Evolutionary conservation across 1,284 basidiomycete genomes (phyloP).

Genomic region (Malassezia yamatoensis): DNA sequence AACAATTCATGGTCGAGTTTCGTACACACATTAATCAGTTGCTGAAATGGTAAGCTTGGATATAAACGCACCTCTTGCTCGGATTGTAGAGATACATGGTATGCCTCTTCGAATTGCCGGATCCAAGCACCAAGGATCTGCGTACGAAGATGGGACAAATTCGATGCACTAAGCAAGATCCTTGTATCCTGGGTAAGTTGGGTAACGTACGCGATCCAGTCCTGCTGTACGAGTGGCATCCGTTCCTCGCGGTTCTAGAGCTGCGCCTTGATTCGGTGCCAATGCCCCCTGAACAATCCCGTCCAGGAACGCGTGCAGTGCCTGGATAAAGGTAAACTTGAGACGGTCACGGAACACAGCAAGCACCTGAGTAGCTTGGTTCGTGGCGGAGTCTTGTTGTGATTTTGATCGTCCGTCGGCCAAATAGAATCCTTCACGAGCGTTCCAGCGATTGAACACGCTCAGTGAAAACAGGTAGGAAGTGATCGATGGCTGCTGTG

Average conservation of each 20-base stretch:
- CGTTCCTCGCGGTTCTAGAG: slow-evolving; percentile 20
- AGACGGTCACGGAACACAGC: slow-evolving; percentile 55
- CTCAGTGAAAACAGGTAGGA: slow-evolving; percentile 63
- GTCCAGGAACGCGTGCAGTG: slow-evolving; percentile 76
- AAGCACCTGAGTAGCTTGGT: slow-evolving; percentile 19
- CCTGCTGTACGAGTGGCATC: neutral
- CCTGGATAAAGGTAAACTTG: slow-evolving; percentile 75
- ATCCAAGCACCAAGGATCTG: slow-evolving; percentile 68
- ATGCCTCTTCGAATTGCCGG: slow-evolving; percentile 65
- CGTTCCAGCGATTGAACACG: slow-evolving; percentile 70
- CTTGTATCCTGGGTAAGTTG: slow-evolving; percentile 57
- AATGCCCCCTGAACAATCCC: slow-evolving; percentile 72
- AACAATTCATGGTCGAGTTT: slow-evolving; percentile 80
- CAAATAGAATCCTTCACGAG: slow-evolving; percentile 68
- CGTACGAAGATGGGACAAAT: slow-evolving; percentile 67
- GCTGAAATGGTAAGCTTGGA: slow-evolving; percentile 49
- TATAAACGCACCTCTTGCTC: slow-evolving; percentile 55
- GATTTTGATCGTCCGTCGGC: slow-evolving; percentile 58
- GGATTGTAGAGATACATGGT: slow-evolving; percentile 64
- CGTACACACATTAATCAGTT: slow-evolving; percentile 65
- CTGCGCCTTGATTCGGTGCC: neutral
- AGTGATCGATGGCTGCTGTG: slow-evolving; percentile 51
- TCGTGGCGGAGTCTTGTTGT: slow-evolving; percentile 2
- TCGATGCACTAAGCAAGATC: slow-evolving; percentile 77
- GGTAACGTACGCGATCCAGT: neutral